Conservation (phyloP, 2,329 filamentous ascomycete species). For the Elsinoe australis region DNA sequence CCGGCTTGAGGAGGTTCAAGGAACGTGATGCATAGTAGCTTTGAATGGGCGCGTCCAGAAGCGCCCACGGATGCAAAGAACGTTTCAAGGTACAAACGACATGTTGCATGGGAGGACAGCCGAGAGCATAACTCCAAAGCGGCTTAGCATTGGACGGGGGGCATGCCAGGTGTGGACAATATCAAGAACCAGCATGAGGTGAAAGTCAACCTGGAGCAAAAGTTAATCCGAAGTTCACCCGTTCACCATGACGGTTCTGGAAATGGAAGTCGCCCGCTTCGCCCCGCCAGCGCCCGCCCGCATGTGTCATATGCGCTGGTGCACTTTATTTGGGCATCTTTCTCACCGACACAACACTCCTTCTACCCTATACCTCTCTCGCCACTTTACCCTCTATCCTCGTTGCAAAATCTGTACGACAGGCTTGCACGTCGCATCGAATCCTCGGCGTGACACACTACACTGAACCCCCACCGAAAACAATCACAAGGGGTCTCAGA, state of each 20-base stretch:
- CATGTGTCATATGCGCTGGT: constrained; percentile 9
- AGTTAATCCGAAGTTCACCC: constrained; percentile 6
- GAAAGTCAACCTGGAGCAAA: not conserved
- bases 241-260: constrained; percentile 14
- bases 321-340: constrained; percentile 11
- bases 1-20: too few species aligned
- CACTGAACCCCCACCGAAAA: not conserved
- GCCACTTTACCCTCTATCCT: not conserved
- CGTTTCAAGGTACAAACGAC: constrained; percentile 16
- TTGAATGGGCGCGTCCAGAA: too few species aligned
- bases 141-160: too few species aligned
- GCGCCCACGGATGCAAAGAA: too few species aligned
- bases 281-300: constrained; percentile 10
- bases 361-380: constrained; percentile 1
- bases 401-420: not conserved
- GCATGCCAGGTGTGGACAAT: too few species aligned
- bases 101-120: constrained; percentile 2
- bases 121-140: not conserved
- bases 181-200: too few species aligned
- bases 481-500: constrained; percentile 14
- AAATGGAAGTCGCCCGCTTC: constrained; percentile 9
- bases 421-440: not conserved
- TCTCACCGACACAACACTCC: constrained; percentile 9
- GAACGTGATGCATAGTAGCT: too few species aligned
- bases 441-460: not conserved